These are phyloP conservation scores for Cyphellophora attinorum DNA, from an alignment of 2,329 filamentous ascomycete genomes.

Conservation along the genomic window DNA sequence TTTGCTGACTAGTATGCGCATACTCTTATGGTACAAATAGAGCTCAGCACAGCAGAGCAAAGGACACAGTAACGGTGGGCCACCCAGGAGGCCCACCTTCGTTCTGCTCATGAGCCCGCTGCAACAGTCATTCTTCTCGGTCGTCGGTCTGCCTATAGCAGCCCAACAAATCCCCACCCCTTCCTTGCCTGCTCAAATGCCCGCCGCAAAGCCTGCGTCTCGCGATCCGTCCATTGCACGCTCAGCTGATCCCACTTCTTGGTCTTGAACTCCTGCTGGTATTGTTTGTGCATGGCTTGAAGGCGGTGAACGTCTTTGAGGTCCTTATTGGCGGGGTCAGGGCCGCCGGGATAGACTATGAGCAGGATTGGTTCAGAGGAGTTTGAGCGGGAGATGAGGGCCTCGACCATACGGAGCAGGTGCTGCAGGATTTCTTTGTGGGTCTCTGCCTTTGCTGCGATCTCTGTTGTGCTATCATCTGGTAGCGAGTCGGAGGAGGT, in stretches of 20 bases:
- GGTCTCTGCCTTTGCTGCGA: background rate
- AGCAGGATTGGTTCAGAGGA: constrained; percentile 49
- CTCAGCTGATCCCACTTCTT: constrained; percentile 55
- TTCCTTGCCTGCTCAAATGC: constrained; percentile 48
- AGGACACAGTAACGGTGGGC: too few species aligned
- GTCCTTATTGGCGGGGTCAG: too few species aligned
- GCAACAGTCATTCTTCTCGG: too few species aligned
- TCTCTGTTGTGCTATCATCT: background rate
- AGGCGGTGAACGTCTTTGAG: constrained; percentile 47
- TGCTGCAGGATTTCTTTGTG: constrained; percentile 33
- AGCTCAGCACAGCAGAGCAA: too few species aligned
- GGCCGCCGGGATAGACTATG: constrained; percentile 55
- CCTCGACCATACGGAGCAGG: constrained; percentile 45
- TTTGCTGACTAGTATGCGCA: too few species aligned
- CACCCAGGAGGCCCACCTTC: too few species aligned
- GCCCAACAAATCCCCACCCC: constrained; percentile 52
- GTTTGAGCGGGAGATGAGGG: constrained; percentile 45
- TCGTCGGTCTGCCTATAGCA: too few species aligned
- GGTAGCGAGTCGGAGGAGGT: constrained; percentile 3
- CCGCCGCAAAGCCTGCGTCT: constrained; percentile 49
- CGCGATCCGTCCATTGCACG: constrained; percentile 55
- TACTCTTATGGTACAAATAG: too few species aligned
- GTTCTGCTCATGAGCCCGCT: too few species aligned
- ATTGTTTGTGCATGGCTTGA: constrained; percentile 46
- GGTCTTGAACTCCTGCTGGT: constrained; percentile 47